Conservation (phyloP, 2,329 filamentous ascomycete species). For the Talaromyces rugulosus region DNA sequence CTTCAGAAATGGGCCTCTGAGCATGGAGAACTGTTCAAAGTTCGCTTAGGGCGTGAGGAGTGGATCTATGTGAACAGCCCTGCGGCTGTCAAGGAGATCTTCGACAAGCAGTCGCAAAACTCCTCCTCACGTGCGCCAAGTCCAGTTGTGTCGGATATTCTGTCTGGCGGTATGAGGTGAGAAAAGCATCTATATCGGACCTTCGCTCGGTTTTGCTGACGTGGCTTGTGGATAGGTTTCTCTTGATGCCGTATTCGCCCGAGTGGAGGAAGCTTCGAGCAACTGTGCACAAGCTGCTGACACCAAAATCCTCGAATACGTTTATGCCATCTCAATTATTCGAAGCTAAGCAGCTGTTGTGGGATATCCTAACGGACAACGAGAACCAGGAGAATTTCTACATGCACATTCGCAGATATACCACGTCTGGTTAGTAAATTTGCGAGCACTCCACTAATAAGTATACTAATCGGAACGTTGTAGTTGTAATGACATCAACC, state of each 20-base stretch:
- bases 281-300: not conserved
- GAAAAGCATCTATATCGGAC: too few relatives aligned
- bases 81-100: conserved; percentile 41
- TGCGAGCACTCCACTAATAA: too few relatives aligned
- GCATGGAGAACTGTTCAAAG: conserved; percentile 45
- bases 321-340: conserved; percentile 45
- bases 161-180: not conserved
- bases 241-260: not conserved
- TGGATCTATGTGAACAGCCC: conserved; percentile 45
- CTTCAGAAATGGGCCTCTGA: conserved; percentile 31
- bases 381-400: conserved; percentile 24
- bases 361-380: conserved; percentile 36
- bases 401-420: conserved; percentile 25
- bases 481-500: not conserved
- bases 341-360: conserved; percentile 43
- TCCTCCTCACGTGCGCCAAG: conserved; percentile 2
- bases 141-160: not conserved
- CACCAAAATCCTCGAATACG: not conserved
- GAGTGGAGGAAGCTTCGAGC: not conserved
- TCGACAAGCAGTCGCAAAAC: conserved; percentile 31
- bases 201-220: not conserved
- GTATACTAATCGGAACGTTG: too few relatives aligned
- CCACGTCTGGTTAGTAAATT: too few relatives aligned
- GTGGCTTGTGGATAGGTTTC: not conserved
- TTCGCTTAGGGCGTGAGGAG: conserved; percentile 43